Evolutionary conservation across 2,329 filamentous ascomycete species (phyloP), one percentile per base, ranked within the genome.

Genomic region (Cytospora piceae): DNA sequence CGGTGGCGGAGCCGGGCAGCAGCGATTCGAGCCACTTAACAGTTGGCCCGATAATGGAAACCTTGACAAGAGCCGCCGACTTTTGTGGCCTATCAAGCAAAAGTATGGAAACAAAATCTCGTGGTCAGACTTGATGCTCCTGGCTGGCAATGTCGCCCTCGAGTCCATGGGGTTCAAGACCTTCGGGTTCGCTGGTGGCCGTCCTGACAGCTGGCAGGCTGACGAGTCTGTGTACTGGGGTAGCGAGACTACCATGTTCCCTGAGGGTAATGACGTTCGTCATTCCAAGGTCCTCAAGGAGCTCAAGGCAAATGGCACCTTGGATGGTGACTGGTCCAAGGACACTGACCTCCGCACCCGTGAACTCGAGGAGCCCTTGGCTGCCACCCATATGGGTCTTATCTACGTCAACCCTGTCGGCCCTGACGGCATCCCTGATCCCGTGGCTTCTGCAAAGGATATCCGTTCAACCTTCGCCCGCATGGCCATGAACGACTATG

Each of bases 371-470:
- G 77, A 83, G 72, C 90, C 90, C 2, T 77, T 93, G 17, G 90
- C 81, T 9, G 87, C 90, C 53, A 81, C 87, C 34, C 86, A 90
- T 78, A 90, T 91, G 87, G 90, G 90, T 73, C 79, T 94, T 72
- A 93, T 94, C 75, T 94, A 94, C 75, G 90, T 93, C 68, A 93
- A 94, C 80, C 90, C 91, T 3, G 89, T 93, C 76, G 90, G 91
- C 9, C 91, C 91, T 32, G 87, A 93, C 71, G 90, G 87, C 67
- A 84, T 85, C 63, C 88, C 90, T 3, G 90, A 93, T 73, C 88
- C 90, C 24, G 76, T 88, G 51, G 88, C 88, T 17, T 84, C 91
- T 1, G 91, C 87, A 52, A 78, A 83, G 65, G 91, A 94, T 72
- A 93, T 93, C 74, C 89, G 90, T 69, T 83, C 82, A 66, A 92